These are phyloP conservation scores for Sugiyamaella americana DNA, from an alignment of 805 yeast genomes.

Conservation along the genomic window DNA sequence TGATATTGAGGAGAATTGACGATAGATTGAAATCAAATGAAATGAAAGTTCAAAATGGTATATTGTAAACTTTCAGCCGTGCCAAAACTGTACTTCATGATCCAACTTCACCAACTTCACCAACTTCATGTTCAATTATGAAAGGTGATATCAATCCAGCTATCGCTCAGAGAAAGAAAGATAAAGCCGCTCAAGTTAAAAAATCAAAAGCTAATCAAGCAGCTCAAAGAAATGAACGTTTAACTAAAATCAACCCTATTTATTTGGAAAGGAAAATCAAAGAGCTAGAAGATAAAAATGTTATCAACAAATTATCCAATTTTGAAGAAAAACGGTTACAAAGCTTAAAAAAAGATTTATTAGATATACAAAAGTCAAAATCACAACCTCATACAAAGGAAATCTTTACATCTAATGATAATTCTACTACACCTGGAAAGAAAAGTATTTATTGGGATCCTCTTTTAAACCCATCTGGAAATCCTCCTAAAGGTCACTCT, in stretches of 20 bases:
- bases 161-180: slow-evolving; percentile 22
- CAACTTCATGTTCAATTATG: slow-evolving; percentile 1
- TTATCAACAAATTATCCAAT: slow-evolving; percentile 1
- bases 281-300: slow-evolving; percentile 19
- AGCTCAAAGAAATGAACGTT: slow-evolving; percentile 23
- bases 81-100: too few species aligned
- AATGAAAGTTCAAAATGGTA: too few species aligned
- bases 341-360: slow-evolving; percentile 17
- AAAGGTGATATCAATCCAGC: slow-evolving; percentile 22
- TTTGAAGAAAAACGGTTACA: slow-evolving; percentile 13
- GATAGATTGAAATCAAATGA: too few species aligned
- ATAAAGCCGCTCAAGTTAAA: slow-evolving; percentile 26
- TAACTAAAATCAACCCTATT: slow-evolving; percentile 18
- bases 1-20: too few species aligned
- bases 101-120: too few species aligned
- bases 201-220: slow-evolving; percentile 23
- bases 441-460: slow-evolving; percentile 27
- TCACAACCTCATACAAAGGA: slow-evolving; percentile 1
- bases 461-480: slow-evolving; percentile 24
- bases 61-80: too few species aligned
- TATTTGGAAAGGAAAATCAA: slow-evolving; percentile 17
- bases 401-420: slow-evolving; percentile 2
- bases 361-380: slow-evolving; percentile 16
- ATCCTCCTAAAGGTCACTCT: slow-evolving; percentile 31
- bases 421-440: slow-evolving; percentile 23